Evolutionary conservation across 805 yeast genomes (phyloP), one percentile per base, ranked within the genome.

Genomic region (Sungouiella blattae): DNA sequence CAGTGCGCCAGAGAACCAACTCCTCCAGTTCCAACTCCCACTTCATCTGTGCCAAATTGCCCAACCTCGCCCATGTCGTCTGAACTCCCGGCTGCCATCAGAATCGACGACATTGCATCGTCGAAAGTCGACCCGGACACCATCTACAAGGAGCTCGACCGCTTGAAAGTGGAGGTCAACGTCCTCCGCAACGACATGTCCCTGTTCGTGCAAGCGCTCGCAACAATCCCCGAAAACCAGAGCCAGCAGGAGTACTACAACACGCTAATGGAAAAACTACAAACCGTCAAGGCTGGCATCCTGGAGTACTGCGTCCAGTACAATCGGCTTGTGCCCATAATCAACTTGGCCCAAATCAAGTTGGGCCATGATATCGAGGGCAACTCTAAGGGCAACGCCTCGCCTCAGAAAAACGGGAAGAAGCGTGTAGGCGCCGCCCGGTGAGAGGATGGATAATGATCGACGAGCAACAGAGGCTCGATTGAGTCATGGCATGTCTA

Each of bases 321-420:
- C 49, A 69, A 64, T 33, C 57, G 67, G 37, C 53, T 75, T 12
- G 52, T 73, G 2, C 80, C 81, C 4, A 62, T 75, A 27, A 69
- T 75, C 28, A 62, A 74, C 42, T 62, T 71, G 41, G 63, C 78
- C 1, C 78, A 74, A 48, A 63, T 70, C 21, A 71, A 69, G 40
- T 55, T 68, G 32, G 79, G 79, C 0, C 64, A 71, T 37, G 74
- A 69, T 27, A 77, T 71, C 3, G 78, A 73, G 43, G 67, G n/a
- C n/a, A n/a, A n/a, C 60, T 12, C 28, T 7, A 18, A 12, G 26
- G 11, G 13, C 14, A 21, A 14, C 26, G 21, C 5, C 5, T 12
- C 15, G 22, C 31, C 31, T 11, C 12, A 12, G 18, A 30, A 30
- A 26, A 30, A 20, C 26, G 32, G 17, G 26, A 21, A 6, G n/a